Conservation (phyloP, 768 basidiomycete genomes). For the Leccinellum luteum region DNA sequence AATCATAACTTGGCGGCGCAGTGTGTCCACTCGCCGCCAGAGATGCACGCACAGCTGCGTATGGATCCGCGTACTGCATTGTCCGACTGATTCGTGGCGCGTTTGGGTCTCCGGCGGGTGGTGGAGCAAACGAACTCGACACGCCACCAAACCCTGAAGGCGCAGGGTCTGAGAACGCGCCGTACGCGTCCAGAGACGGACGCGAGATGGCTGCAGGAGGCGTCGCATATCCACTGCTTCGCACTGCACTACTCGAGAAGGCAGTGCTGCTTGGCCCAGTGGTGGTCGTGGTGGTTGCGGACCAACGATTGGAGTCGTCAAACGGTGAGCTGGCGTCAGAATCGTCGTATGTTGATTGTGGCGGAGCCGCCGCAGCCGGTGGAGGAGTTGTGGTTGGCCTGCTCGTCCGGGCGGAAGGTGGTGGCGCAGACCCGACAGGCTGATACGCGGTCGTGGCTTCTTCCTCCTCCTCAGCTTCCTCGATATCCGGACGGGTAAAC, state of each 20-base stretch:
- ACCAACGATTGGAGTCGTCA: constrained; percentile 52
- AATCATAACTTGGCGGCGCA: constrained; percentile 51
- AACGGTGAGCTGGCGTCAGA: constrained; percentile 40
- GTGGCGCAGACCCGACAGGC: constrained; percentile 35
- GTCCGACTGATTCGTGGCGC: constrained; percentile 72
- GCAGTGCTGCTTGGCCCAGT: constrained; percentile 25
- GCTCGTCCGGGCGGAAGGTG: constrained; percentile 32
- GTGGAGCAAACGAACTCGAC: constrained; percentile 32
- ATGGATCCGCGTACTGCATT: constrained; percentile 92
- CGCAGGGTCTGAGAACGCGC: constrained; percentile 86
- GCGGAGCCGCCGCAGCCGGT: constrained; percentile 7
- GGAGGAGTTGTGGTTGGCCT: constrained; percentile 17
- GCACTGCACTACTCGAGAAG: constrained; percentile 21
- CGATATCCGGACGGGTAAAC: constrained; percentile 61
- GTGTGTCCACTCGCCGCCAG: constrained; percentile 37
- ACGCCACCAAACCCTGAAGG: constrained; percentile 66
- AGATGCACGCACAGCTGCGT: constrained; percentile 73
- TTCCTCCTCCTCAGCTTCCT: constrained; percentile 50
- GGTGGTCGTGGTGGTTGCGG: constrained; percentile 30
- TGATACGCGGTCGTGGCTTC: constrained; percentile 49
- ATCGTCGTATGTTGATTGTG: constrained; percentile 27
- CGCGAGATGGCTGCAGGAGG: constrained; percentile 42
- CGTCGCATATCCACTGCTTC: constrained; percentile 26
- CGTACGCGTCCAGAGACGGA: constrained; percentile 83
- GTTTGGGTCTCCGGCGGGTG: constrained; percentile 32